phyloP scores from a whole-genome alignment of 1,284 basidiomycete genomes.

The Leccinum pallidistipes region DNA sequence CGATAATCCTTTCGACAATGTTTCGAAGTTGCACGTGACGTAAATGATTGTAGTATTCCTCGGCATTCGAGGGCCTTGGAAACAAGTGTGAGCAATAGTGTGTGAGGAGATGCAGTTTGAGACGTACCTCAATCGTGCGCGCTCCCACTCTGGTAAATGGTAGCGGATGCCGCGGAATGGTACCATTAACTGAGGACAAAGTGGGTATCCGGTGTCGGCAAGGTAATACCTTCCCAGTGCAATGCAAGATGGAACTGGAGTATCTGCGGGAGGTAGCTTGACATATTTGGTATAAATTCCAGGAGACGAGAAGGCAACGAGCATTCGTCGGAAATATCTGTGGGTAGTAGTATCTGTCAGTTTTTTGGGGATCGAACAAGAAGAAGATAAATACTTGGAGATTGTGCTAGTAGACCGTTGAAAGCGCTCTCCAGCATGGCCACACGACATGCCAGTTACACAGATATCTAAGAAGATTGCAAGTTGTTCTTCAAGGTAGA shows the following conservation, averaged over 20 bases:
- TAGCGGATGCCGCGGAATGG: neutral
- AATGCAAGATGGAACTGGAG: neutral
- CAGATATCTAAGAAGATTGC: neutral
- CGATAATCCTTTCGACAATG: slow-evolving; percentile 44
- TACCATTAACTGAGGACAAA: neutral
- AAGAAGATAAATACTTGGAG: neutral
- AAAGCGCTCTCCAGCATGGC: neutral
- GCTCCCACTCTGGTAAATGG: neutral
- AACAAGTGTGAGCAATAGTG: neutral
- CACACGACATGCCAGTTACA: neutral
- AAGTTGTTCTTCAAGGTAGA: neutral
- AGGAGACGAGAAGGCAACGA: neutral
- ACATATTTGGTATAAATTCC: neutral
- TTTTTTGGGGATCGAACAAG: neutral
- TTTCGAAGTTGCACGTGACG: slow-evolving; percentile 39
- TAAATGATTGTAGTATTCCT: slow-evolving; percentile 37
- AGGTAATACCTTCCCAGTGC: slow-evolving; percentile 10
- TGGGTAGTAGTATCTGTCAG: neutral
- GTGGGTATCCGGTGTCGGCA: neutral
- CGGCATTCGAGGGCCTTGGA: neutral
- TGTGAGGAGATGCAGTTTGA: neutral
- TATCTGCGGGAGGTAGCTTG: neutral
- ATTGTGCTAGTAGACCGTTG: neutral
- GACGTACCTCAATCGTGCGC: neutral
- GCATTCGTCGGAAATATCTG: neutral